phyloP scores from a whole-genome alignment of 2,329 filamentous ascomycete genomes.

The Diaporthe vaccinii region DNA sequence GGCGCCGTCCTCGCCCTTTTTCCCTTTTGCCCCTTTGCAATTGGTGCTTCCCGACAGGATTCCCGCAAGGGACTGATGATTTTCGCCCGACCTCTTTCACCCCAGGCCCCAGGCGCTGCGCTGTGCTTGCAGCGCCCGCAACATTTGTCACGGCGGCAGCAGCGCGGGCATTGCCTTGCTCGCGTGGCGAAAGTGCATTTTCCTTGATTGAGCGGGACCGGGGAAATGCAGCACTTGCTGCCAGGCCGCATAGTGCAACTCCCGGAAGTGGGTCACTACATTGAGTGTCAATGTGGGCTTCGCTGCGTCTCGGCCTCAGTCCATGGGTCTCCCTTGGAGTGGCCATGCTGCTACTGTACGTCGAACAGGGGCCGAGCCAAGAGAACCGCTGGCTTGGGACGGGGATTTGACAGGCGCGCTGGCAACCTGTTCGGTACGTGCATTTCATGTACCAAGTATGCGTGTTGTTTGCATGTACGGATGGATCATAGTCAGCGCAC shows the following conservation, averaged over 20 bases:
- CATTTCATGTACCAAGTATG: not conserved
- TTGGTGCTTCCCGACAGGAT: not conserved
- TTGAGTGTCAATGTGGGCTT: slow-evolving; percentile 13
- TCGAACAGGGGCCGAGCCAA: not conserved
- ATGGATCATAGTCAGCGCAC: slow-evolving; percentile 20
- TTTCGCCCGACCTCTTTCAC: not conserved
- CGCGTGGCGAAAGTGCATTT: slow-evolving; percentile 11
- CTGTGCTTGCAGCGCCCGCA: not conserved
- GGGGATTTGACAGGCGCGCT: slow-evolving; percentile 6
- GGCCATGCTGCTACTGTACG: not conserved
- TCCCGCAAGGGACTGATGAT: not conserved
- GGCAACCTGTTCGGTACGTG: not conserved
- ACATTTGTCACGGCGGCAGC: not conserved
- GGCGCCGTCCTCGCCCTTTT: not conserved
- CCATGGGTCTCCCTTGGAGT: slow-evolving; percentile 24
- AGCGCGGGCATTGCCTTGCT: not conserved
- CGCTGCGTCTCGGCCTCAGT: slow-evolving; percentile 24
- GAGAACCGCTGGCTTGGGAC: slow-evolving; percentile 28
- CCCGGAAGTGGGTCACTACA: slow-evolving; percentile 27
- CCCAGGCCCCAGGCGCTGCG: not conserved
- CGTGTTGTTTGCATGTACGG: slow-evolving; percentile 8
- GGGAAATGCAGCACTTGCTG: slow-evolving; percentile 7
- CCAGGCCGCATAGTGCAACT: slow-evolving; percentile 17
- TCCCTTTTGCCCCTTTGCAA: not conserved
- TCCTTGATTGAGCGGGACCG: slow-evolving; percentile 8